Conservation (phyloP, 768 basidiomycete species). For the Fomitopsis pulvina region DNA sequence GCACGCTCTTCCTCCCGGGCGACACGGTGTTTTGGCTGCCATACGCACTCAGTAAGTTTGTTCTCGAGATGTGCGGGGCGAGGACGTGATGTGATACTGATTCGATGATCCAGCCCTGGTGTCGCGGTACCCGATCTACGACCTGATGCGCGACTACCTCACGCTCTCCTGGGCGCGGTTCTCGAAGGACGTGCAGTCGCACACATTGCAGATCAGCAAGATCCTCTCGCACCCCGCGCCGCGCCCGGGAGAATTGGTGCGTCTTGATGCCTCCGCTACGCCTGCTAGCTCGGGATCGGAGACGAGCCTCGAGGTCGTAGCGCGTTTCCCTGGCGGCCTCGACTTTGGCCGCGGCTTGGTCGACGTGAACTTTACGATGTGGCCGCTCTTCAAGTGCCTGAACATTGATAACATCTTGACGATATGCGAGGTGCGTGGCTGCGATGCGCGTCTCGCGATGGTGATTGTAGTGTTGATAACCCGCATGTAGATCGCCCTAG, state of each 20-base stretch:
- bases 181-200: slow-evolving; percentile 89
- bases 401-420: slow-evolving; percentile 93
- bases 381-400: slow-evolving; percentile 90
- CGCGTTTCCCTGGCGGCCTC: slow-evolving; percentile 87
- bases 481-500: slow-evolving; percentile 61
- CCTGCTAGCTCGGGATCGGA: slow-evolving; percentile 29
- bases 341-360: slow-evolving; percentile 89
- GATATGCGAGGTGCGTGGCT: slow-evolving; percentile 67
- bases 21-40: slow-evolving; percentile 95
- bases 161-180: slow-evolving; percentile 95
- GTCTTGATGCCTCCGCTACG: slow-evolving; percentile 66
- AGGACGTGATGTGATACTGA: background rate
- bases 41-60: slow-evolving; percentile 72
- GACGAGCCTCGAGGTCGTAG: slow-evolving; percentile 70
- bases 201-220: slow-evolving; percentile 85
- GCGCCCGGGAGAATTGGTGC: slow-evolving; percentile 79
- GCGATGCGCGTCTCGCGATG: background rate
- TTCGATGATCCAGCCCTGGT: slow-evolving; percentile 57
- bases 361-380: slow-evolving; percentile 94
- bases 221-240: slow-evolving; percentile 85
- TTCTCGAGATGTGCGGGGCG: background rate
- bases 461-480: background rate
- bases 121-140: slow-evolving; percentile 90
- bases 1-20: slow-evolving; percentile 81
- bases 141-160: slow-evolving; percentile 91